A percentile compares a stretch with the other conserved stretches of the same genome.
phyloP scores from a whole-genome alignment of 176 grass and related monocot genomes.

The Musa troglodytarum region DNA sequence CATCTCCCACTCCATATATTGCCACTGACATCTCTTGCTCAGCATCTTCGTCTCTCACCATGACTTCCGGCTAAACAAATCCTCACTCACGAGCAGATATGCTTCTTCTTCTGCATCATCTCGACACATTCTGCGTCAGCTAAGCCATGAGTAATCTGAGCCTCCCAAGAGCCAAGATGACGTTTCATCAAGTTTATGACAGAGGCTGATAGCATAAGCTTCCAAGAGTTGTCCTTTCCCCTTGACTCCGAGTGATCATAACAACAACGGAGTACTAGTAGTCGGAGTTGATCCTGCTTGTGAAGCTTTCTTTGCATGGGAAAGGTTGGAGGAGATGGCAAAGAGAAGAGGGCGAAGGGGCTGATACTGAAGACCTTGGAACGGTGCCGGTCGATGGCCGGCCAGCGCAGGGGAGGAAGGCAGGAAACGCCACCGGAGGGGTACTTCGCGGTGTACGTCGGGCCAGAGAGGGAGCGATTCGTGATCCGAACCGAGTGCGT shows the following conservation, averaged over 20 bases:
- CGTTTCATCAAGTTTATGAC: slow-evolving; percentile 13
- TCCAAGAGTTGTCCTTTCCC: slow-evolving; percentile 16
- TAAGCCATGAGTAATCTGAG: background rate
- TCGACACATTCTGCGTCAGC: no score
- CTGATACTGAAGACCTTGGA: slow-evolving; percentile 46
- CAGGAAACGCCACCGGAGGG: slow-evolving; percentile 14
- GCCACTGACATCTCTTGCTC: no score
- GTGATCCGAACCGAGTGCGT: slow-evolving; percentile 36
- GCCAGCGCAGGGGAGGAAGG: background rate
- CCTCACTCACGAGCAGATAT: no score
- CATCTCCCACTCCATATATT: no score
- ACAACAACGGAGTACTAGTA: no score
- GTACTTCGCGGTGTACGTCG: slow-evolving; percentile 41
- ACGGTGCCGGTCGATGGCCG: slow-evolving; percentile 29
- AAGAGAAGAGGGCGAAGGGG: slow-evolving; percentile 29
- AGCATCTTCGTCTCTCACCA: no score
- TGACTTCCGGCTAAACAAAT: no score
- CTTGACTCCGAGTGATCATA: slow-evolving; percentile 9
- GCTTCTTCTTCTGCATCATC: no score
- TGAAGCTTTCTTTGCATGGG: background rate
- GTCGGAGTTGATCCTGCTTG: background rate
- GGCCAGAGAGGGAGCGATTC: slow-evolving; percentile 33
- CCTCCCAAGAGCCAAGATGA: slow-evolving; percentile 1
- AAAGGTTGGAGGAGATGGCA: background rate
- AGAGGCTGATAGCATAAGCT: background rate